phyloP scores from a whole-genome alignment of 2,329 filamentous ascomycete genomes.

The Delphinella strobiligena region DNA sequence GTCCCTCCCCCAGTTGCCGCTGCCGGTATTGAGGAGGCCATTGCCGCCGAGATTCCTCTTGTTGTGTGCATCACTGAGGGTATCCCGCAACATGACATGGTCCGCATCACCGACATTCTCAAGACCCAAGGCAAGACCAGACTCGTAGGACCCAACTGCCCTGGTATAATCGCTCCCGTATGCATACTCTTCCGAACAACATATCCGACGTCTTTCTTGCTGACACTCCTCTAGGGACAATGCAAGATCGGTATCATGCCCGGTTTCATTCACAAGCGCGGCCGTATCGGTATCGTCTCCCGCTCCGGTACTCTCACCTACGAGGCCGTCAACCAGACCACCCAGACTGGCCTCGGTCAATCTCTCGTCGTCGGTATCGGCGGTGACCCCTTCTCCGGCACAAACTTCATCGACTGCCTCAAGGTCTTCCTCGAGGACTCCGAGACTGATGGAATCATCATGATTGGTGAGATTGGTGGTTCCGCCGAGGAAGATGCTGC shows the following conservation, averaged over 20 bases:
- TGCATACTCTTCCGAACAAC: no score
- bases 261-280: conserved; percentile 99
- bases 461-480: conserved; percentile 99
- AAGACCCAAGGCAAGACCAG: conserved; percentile 97
- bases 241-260: conserved; percentile 99
- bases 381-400: conserved; percentile 96
- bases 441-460: conserved; percentile 98
- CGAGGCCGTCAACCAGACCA: conserved; percentile 99
- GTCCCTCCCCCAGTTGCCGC: conserved; percentile 93
- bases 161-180: conserved; percentile 80
- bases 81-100: conserved; percentile 98
- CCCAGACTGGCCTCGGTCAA: conserved; percentile 90
- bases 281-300: conserved; percentile 96
- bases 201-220: background rate
- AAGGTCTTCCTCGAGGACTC: conserved; percentile 91
- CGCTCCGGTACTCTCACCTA: conserved; percentile 97
- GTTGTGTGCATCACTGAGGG: conserved; percentile 97
- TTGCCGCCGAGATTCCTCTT: conserved; percentile 82
- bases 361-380: conserved; percentile 97
- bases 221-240: conserved; percentile 51
- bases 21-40: conserved; percentile 91
- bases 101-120: conserved; percentile 94
- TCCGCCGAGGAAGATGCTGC: conserved; percentile 96
- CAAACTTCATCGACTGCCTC: conserved; percentile 99
- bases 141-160: conserved; percentile 95